Percentiles rank a stretch among this genome's conserved stretches.
These are phyloP conservation scores for Penicillium sp. DNA, from an alignment of 2,329 filamentous ascomycete species.

Conservation along the genomic window DNA sequence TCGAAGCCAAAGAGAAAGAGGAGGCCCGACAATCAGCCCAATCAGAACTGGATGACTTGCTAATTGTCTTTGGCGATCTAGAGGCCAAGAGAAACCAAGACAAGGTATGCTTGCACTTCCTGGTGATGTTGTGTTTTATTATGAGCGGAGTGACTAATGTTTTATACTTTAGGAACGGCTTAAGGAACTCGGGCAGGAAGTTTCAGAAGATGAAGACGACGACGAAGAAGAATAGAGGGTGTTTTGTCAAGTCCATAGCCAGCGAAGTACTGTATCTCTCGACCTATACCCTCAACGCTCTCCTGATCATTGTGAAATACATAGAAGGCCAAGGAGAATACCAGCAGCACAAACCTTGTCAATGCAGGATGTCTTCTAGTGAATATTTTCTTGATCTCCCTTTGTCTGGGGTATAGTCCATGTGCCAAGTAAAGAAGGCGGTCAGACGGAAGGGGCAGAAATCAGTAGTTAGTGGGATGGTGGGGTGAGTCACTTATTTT, in stretches of 20 bases:
- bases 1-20: slow-evolving; percentile 47
- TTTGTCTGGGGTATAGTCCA: too few species aligned
- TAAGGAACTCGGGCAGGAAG: slow-evolving; percentile 59
- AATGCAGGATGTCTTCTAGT: too few species aligned
- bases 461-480: slow-evolving; percentile 15
- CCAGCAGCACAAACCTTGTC: too few species aligned
- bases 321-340: too few species aligned
- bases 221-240: slow-evolving; percentile 49
- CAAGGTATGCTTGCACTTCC: slow-evolving; percentile 52
- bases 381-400: too few species aligned
- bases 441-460: slow-evolving; percentile 10
- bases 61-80: slow-evolving; percentile 74
- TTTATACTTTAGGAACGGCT: slow-evolving; percentile 51
- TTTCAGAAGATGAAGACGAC: slow-evolving; percentile 71
- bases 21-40: slow-evolving; percentile 60
- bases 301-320: neutral
- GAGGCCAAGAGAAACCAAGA: slow-evolving; percentile 72
- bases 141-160: too few species aligned
- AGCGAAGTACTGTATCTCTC: neutral
- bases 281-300: too few species aligned
- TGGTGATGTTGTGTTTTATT: slow-evolving; percentile 29
- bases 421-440: slow-evolving; percentile 9
- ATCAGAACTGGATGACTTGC: slow-evolving; percentile 69
- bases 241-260: slow-evolving; percentile 2
- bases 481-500: slow-evolving; percentile 23